Percentiles rank a stretch among this genome's conserved stretches.
phyloP scores from a whole-genome alignment of 306 rosid species.

The Hippophae tibetana region DNA sequence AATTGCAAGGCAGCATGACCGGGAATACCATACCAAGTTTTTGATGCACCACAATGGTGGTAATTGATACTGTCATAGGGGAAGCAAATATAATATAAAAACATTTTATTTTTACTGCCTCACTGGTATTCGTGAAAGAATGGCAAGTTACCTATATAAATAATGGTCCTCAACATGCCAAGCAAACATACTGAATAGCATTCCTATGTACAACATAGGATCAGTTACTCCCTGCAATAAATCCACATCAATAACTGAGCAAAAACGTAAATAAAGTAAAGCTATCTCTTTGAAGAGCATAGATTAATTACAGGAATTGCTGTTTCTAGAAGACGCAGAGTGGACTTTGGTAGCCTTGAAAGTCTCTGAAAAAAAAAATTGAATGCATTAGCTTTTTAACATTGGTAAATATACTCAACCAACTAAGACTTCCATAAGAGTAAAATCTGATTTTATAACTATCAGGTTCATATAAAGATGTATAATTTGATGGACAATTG shows the following conservation, averaged over 20 bases:
- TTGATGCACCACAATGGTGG: constrained; percentile 94
- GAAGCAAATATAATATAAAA: constrained; percentile 12
- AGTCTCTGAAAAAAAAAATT: constrained; percentile 43
- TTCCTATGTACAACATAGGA: constrained; percentile 96
- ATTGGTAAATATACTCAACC: constrained; percentile 2
- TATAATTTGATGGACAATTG: too few species aligned
- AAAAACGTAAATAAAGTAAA: background rate
- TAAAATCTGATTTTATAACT: too few species aligned
- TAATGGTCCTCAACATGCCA: constrained; percentile 99
- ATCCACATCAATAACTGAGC: constrained; percentile 18
- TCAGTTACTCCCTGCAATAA: constrained; percentile 85
- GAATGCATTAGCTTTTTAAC: constrained; percentile 11
- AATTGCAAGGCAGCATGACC: constrained; percentile 84
- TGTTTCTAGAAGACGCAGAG: constrained; percentile 70
- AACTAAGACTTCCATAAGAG: background rate
- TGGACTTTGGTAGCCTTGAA: constrained; percentile 72
- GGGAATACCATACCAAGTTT: constrained; percentile 97
- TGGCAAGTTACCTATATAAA: constrained; percentile 60
- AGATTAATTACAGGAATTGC: constrained; percentile 61
- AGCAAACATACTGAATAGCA: constrained; percentile 95
- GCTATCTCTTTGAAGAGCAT: constrained; percentile 2
- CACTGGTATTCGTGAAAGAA: background rate
- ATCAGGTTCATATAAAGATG: too few species aligned
- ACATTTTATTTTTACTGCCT: constrained; percentile 3
- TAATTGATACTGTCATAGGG: constrained; percentile 72